These are phyloP conservation scores for Mrakia hoshinonis DNA, from an alignment of 768 basidiomycete genomes.

Conservation along the genomic window DNA sequence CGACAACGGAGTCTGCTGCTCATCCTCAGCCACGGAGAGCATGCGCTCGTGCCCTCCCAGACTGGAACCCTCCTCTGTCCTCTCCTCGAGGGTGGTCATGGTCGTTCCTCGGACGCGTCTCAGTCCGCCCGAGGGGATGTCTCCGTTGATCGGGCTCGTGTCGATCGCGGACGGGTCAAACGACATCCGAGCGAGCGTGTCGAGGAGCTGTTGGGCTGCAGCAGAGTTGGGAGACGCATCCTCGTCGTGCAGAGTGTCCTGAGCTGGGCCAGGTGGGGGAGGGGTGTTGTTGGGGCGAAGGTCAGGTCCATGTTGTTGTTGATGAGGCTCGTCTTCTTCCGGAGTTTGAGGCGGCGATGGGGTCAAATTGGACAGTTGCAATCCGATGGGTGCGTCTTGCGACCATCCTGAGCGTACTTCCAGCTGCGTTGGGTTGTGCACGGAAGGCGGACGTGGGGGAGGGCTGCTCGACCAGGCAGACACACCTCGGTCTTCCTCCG, in stretches of 20 bases:
- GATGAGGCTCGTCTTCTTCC: neutral
- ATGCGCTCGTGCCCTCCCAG: slow-evolving; percentile 5
- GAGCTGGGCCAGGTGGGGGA: neutral
- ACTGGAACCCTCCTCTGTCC: slow-evolving; percentile 4
- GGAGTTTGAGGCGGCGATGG: slow-evolving; percentile 9
- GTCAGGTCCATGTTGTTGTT: neutral
- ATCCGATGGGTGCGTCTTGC: neutral
- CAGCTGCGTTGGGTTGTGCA: neutral
- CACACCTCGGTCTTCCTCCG: neutral
- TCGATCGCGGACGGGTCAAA: slow-evolving; percentile 2
- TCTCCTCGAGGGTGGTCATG: neutral
- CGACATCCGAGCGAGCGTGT: slow-evolving; percentile 7
- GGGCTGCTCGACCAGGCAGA: neutral
- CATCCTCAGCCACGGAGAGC: neutral
- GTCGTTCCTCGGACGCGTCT: neutral
- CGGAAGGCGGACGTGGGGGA: neutral
- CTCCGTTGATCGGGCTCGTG: slow-evolving; percentile 1
- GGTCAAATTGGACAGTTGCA: neutral
- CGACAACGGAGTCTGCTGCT: neutral
- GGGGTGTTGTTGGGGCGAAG: neutral
- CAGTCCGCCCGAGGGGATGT: slow-evolving; percentile 5
- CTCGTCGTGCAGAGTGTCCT: neutral
- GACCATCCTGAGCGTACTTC: neutral
- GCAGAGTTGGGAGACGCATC: neutral
- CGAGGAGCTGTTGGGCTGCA: slow-evolving; percentile 3